phyloP scores from a whole-genome alignment of 352 stramenopile species.

The Phytophthora syringae region DNA sequence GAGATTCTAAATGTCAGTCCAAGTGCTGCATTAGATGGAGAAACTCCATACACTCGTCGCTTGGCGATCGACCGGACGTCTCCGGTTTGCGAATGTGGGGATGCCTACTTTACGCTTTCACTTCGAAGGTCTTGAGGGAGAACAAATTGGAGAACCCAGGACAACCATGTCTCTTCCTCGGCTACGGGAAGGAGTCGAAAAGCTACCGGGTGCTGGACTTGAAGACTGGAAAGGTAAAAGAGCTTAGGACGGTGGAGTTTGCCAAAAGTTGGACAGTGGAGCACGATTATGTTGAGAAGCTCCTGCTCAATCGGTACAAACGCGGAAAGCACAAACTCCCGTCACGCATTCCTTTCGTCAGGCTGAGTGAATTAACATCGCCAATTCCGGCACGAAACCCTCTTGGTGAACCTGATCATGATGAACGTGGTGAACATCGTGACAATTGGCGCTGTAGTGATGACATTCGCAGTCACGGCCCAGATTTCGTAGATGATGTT shows the following conservation, averaged over 20 bases:
- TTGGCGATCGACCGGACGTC: background rate
- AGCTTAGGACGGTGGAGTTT: slow-evolving; percentile 10
- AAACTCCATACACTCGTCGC: slow-evolving; percentile 15
- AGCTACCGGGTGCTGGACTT: slow-evolving; percentile 10
- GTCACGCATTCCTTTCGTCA: slow-evolving; percentile 10
- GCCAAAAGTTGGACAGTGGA: slow-evolving; percentile 17
- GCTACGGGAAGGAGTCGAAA: slow-evolving; percentile 2
- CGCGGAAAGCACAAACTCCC: background rate
- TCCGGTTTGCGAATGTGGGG: slow-evolving; percentile 2
- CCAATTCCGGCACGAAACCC: background rate
- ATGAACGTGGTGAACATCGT: slow-evolving; percentile 1
- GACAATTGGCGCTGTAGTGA: slow-evolving; percentile 8
- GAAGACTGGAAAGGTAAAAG: slow-evolving; percentile 1
- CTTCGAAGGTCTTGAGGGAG: slow-evolving; percentile 12
- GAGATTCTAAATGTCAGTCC: slow-evolving; percentile 8
- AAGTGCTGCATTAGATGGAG: slow-evolving; percentile 1
- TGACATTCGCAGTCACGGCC: background rate
- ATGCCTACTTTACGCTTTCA: slow-evolving; percentile 5
- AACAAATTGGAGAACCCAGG: slow-evolving; percentile 10
- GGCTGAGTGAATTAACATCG: background rate
- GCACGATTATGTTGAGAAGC: slow-evolving; percentile 8
- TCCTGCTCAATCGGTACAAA: slow-evolving; percentile 12
- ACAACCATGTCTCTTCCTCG: slow-evolving; percentile 3
- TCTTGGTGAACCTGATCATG: no score
- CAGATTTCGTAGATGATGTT: slow-evolving; percentile 20